Percentiles rank a stretch among this genome's conserved stretches.
Evolutionary conservation across 2,329 filamentous ascomycete species (phyloP).

Genomic region (Phyllosticta citrichinensis): DNA sequence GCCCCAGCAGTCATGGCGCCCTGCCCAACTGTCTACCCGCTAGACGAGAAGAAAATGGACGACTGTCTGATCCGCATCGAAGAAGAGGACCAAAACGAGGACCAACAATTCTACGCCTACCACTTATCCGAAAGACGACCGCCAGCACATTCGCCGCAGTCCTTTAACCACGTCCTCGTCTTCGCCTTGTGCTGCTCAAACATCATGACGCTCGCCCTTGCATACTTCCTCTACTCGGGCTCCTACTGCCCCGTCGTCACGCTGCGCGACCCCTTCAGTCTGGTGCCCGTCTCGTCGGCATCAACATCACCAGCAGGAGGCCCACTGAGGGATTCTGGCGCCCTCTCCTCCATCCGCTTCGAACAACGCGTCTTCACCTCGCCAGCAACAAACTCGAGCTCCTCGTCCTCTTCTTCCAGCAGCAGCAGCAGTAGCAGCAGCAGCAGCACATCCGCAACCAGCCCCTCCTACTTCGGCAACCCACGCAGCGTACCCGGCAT

Average conservation of each 20-base stretch:
- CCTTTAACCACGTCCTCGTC: slow-evolving; percentile 6
- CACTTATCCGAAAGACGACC: not conserved
- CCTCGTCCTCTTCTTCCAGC: not conserved
- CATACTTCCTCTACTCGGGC: slow-evolving; percentile 7
- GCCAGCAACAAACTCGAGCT: not conserved
- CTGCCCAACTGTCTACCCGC: not conserved
- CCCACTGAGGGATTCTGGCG: not conserved
- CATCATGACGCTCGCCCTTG: slow-evolving; percentile 3
- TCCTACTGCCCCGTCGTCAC: slow-evolving; percentile 5
- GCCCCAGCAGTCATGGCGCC: not conserved
- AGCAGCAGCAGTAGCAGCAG: too few relatives aligned
- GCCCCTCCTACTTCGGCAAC: not conserved
- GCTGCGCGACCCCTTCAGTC: not conserved
- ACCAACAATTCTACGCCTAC: not conserved
- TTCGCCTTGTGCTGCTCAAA: slow-evolving; percentile 9
- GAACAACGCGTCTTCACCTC: slow-evolving; percentile 5
- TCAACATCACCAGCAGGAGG: not conserved
- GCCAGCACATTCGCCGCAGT: not conserved
- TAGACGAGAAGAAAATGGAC: not conserved
- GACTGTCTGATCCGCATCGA: not conserved
- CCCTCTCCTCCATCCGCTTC: slow-evolving; percentile 2
- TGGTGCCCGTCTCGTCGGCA: not conserved
- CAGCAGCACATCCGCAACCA: not conserved
- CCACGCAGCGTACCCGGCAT: slow-evolving; percentile 3
- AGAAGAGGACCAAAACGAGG: not conserved